Evolutionary conservation across 257 asterid genomes (phyloP), one percentile per base, ranked within the genome.

Genomic region (Solanum raphanifolium): DNA sequence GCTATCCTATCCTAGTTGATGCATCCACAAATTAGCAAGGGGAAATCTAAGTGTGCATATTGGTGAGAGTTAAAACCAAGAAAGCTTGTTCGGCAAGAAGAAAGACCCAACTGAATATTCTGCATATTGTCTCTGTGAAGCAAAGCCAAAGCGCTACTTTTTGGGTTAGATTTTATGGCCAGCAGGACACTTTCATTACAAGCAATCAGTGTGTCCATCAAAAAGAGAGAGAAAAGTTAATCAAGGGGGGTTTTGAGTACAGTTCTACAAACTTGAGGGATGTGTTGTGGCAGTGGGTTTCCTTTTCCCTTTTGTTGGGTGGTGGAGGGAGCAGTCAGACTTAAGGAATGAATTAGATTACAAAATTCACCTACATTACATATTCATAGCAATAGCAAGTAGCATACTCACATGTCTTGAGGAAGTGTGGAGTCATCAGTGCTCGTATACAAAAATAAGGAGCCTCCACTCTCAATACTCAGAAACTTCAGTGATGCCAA

Each of bases 401-500:
- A 29, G 25, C 6, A 81, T 86, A 95, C 99, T 95, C 94, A 97
- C 99, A 97, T 94, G 93, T 97, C 99, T 91, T 97, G 99, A 88
- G 99, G 99, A 88, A 97, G 99, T 62, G 99, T 97, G 79, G 99
- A 97, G 92, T 97, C 98, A 86, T 97, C 99, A 6, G 99, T 95
- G 88, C 83, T 97, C 86, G 99, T 89, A 92, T 97, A 97, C 76
- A 97, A 91, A 95, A 96, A 95, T 92, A 97, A 91, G 41, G 99
- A 97, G 89, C 99, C 99, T 82, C 99, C 99, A 89, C 99, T 97
- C 89, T 96, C 99, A 86, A 96, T 97, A 91, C 99, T 97, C 87
- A 97, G 93, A 93, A 95, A 97, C 92, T 97, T 97, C 92, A 97
- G 89, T 58, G 99, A 97, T 87, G 99, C 99, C 87, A 97, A 93